Evolutionary conservation across 371 early-diverging fungal genomes (phyloP), one percentile per base, ranked within the genome.

Genomic region (Mortierella sp.): DNA sequence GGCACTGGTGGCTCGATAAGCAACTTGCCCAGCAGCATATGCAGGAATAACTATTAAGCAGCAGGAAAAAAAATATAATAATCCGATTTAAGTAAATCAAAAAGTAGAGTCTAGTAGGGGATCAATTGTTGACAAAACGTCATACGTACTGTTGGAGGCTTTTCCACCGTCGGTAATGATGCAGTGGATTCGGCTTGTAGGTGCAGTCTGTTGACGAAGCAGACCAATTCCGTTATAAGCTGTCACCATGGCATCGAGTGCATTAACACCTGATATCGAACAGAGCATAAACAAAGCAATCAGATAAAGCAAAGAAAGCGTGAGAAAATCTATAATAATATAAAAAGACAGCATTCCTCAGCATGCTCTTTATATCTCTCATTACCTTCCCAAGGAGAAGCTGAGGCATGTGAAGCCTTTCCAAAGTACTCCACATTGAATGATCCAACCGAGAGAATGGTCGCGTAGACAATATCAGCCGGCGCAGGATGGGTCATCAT

Each of bases 401-500:
- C 72, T 1, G 80, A 60, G 19, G 80, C 80, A 63, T 92, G 91
- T 9, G 87, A 81, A 5, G 87, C 59, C 53, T 86, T 87, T 41
- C 93, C 93, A 76, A 81, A 81, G 81, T 86, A 92, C 56, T 89
- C 88, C 6, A 89, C 85, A 7, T 48, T 24, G 9, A 89, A 52
- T 41, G 80, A 66, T 28, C 84, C 69, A 37, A 85, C 56, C 19
- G 82, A 89, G 55, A 67, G 70, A 46, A 55, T 53, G 11, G 47
- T 58, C n/a, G 12, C 14, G 23, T 72, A 72, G 21, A 66, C 60
- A 34, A 68, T 34, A 37, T 80, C 70, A 11, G 26, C 46, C 5
- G 59, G 68, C 24, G 87, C 75, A 34, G 94, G 93, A 72, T 94
- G 95, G 19, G 90, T 68, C 94, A 95, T 94, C 86, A 94, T 79